Percentiles rank a stretch among this genome's conserved stretches.
phyloP scores from a whole-genome alignment of 257 asterid genomes.

The Forsythia suspensa region DNA sequence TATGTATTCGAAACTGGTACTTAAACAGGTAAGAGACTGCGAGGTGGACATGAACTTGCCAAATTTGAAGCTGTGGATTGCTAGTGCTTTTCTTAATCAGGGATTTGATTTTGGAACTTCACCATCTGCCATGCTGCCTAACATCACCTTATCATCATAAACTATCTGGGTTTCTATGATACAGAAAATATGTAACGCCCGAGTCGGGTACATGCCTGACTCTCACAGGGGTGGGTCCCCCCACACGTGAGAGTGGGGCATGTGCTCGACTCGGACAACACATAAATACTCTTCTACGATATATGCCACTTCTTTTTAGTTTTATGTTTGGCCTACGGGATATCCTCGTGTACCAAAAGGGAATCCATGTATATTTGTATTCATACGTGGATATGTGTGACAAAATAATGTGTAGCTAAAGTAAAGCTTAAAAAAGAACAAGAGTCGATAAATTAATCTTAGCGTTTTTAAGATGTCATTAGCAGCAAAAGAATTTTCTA shows the following conservation, averaged over 20 bases:
- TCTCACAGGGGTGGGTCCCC: too few species aligned
- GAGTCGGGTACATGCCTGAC: too few species aligned
- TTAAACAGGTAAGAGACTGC: constrained; percentile 49
- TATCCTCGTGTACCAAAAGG: background rate
- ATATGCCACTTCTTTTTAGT: background rate
- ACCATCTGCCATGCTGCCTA: constrained; percentile 2
- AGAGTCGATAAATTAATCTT: background rate
- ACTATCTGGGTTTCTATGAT: background rate
- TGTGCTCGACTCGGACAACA: too few species aligned
- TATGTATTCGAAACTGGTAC: background rate
- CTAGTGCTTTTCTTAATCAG: constrained; percentile 49
- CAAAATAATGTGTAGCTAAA: background rate
- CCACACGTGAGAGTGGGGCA: too few species aligned
- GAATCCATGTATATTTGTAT: background rate
- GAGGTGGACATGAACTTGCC: constrained; percentile 47
- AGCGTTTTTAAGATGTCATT: background rate
- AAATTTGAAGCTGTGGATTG: constrained; percentile 67
- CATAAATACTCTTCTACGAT: too few species aligned
- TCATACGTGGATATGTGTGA: background rate
- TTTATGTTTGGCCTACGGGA: background rate
- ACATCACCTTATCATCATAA: background rate
- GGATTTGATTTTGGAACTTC: constrained; percentile 66
- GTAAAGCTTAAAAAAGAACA: too few species aligned
- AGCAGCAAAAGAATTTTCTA: background rate
- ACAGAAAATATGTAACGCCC: background rate